phyloP scores from a whole-genome alignment of 768 basidiomycete genomes.

The Wakefieldia striispora region DNA sequence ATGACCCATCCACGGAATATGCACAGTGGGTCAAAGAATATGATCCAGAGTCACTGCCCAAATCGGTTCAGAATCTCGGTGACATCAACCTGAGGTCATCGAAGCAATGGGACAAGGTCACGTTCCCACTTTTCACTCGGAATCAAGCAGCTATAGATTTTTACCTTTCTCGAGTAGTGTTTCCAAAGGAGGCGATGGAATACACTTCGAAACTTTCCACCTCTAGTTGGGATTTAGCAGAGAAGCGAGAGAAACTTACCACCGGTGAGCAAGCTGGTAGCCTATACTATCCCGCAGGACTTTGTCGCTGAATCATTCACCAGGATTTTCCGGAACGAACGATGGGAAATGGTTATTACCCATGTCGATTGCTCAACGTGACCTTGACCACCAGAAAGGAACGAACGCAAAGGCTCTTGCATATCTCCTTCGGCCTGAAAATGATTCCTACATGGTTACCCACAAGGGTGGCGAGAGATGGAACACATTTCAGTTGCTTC shows the following conservation, averaged over 20 bases:
- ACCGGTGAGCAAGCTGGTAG: neutral
- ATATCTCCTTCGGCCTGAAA: slow-evolving; percentile 25
- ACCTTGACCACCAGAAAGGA: slow-evolving; percentile 23
- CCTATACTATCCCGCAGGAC: too few species aligned
- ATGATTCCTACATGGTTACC: slow-evolving; percentile 7
- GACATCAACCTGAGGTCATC: slow-evolving; percentile 43
- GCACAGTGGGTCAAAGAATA: slow-evolving; percentile 22
- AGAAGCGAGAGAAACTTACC: neutral
- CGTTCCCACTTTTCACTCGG: slow-evolving; percentile 35
- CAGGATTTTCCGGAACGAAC: slow-evolving; percentile 38
- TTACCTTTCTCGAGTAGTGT: slow-evolving; percentile 45
- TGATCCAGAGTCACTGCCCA: too few species aligned
- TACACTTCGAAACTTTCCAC: slow-evolving; percentile 24
- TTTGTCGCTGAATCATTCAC: slow-evolving; percentile 1
- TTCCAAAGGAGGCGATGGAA: slow-evolving; percentile 38
- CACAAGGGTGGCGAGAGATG: too few species aligned
- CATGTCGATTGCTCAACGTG: slow-evolving; percentile 24
- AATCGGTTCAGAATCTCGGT: slow-evolving; percentile 29
- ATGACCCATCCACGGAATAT: slow-evolving; percentile 21
- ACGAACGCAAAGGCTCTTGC: slow-evolving; percentile 42
- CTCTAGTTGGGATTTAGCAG: slow-evolving; percentile 10
- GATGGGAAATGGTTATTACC: slow-evolving; percentile 36
- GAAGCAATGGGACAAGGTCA: slow-evolving; percentile 22
- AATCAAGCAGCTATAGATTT: slow-evolving; percentile 37
- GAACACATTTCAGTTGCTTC: too few species aligned